A percentile compares a stretch with the other conserved stretches of the same genome.
phyloP scores from a whole-genome alignment of 805 yeast genomes.

The Grigorovia transvaalensis region DNA sequence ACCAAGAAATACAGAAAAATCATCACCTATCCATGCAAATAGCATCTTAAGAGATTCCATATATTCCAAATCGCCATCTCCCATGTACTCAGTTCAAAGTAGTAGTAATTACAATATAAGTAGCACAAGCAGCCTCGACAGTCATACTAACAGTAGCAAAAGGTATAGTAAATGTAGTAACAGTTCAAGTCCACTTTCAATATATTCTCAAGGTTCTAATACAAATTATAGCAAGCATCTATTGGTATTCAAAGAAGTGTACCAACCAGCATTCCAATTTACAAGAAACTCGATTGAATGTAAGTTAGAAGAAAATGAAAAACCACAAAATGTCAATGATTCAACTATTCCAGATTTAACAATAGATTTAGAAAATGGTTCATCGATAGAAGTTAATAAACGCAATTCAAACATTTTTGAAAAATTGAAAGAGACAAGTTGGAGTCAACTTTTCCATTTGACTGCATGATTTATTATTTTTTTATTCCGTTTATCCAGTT shows the following conservation, averaged over 20 bases:
- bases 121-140: too few relatives aligned
- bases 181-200: neutral
- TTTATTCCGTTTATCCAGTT: neutral
- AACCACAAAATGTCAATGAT: neutral
- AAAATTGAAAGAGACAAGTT: conserved; percentile 1
- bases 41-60: neutral
- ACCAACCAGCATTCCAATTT: neutral
- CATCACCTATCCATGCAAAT: neutral
- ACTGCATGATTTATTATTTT: neutral
- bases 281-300: neutral
- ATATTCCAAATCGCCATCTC: neutral
- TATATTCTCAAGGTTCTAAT: neutral
- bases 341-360: neutral
- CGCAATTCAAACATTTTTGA: neutral
- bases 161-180: neutral
- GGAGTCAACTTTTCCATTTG: conserved; percentile 2
- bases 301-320: neutral
- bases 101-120: neutral
- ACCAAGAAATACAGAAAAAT: neutral
- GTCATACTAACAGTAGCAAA: neutral
- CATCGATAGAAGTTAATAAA: neutral
- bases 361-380: neutral
- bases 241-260: neutral
- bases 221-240: neutral
- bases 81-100: neutral